phyloP scores from a whole-genome alignment of 805 yeast species.

The Sugiyamaella qingdaonensis region DNA sequence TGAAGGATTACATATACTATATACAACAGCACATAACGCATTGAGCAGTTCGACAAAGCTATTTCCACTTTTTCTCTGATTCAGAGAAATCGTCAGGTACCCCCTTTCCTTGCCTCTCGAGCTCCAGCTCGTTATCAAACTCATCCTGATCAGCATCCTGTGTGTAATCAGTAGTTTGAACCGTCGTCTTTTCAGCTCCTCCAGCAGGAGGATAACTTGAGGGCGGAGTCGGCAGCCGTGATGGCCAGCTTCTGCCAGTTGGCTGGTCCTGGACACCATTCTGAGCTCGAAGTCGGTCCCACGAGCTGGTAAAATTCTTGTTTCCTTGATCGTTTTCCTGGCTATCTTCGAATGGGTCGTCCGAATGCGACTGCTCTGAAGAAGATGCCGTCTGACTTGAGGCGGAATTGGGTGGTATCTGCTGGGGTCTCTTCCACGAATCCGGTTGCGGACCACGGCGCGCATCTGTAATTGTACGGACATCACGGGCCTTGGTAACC shows the following conservation, averaged over 20 bases:
- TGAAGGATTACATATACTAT: too few relatives aligned
- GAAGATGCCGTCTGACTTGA: not conserved
- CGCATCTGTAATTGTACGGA: not conserved
- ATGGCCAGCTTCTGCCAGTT: not conserved
- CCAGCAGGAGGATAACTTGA: not conserved
- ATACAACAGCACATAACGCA: too few relatives aligned
- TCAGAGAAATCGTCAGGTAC: slow-evolving; percentile 24
- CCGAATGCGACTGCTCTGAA: not conserved
- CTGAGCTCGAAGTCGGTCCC: slow-evolving; percentile 19
- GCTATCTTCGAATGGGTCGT: not conserved
- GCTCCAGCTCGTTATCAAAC: slow-evolving; percentile 24
- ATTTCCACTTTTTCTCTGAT: slow-evolving; percentile 25
- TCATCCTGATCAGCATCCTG: slow-evolving; percentile 2
- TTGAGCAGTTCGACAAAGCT: not conserved
- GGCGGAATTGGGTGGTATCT: not conserved
- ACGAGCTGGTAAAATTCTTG: slow-evolving; percentile 5
- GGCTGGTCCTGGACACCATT: not conserved
- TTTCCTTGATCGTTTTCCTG: not conserved
- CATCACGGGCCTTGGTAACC: slow-evolving; percentile 1
- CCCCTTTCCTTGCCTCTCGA: slow-evolving; percentile 22
- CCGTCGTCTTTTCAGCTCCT: too few relatives aligned
- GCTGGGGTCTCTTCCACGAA: not conserved
- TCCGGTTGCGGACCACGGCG: not conserved
- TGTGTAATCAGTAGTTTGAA: not conserved
- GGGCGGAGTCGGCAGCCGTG: not conserved